phyloP scores from a whole-genome alignment of 78 protist genomes.

The Cavenderia fasciculata region DNA sequence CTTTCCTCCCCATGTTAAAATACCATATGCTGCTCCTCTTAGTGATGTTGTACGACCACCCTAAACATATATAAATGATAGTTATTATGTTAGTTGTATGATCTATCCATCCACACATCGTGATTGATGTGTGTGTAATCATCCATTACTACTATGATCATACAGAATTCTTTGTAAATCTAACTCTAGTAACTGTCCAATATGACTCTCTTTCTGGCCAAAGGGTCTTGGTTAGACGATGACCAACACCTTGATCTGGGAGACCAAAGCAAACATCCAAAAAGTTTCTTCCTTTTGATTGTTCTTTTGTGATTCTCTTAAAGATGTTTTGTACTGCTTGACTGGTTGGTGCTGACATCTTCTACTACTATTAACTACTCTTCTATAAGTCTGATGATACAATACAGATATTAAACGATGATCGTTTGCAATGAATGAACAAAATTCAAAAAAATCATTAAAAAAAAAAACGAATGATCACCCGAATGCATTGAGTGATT shows the following conservation, averaged over 20 bases:
- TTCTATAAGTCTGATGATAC: too few relatives aligned
- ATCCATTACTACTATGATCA: too few relatives aligned
- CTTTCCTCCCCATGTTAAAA: slow-evolving; percentile 65
- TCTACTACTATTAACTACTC: too few relatives aligned
- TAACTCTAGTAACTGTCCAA: slow-evolving; percentile 67
- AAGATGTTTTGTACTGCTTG: slow-evolving; percentile 15
- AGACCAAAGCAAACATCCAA: slow-evolving; percentile 50
- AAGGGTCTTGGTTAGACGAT: slow-evolving; percentile 24
- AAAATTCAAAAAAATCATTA: too few relatives aligned
- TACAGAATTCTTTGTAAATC: slow-evolving; percentile 21
- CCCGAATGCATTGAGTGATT: too few relatives aligned
- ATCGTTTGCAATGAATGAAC: too few relatives aligned
- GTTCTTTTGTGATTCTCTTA: background rate
- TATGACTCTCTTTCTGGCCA: slow-evolving; percentile 49
- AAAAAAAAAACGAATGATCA: too few relatives aligned
- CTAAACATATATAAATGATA: background rate
- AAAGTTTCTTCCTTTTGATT: slow-evolving; percentile 36
- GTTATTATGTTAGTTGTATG: too few relatives aligned
- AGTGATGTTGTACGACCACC: slow-evolving; percentile 1
- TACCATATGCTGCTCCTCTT: slow-evolving; percentile 50
- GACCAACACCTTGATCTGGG: slow-evolving; percentile 59
- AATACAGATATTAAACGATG: too few relatives aligned
- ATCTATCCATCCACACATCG: too few relatives aligned
- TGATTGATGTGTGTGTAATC: background rate
- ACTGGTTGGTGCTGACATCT: slow-evolving; percentile 30